Base-by-base conservation (phyloP, 768 basidiomycete genomes). In the Amanita rubescens region DNA sequence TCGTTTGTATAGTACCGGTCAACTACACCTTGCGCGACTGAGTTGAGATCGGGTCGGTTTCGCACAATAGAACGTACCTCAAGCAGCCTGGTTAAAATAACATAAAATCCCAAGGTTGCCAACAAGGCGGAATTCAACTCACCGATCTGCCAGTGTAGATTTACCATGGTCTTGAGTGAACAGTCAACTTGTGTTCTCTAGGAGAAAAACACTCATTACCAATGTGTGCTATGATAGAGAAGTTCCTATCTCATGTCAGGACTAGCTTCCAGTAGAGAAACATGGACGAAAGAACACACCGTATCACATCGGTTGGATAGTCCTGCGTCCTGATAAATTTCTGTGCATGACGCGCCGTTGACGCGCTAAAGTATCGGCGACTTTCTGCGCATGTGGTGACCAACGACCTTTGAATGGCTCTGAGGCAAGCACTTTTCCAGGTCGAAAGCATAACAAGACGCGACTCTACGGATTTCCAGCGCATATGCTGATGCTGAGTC, bases 171-270 rank as follows among this genome's bases (percentile, higher is more conserved):
- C 89, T 87, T 24, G 32, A 54, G 48, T 22, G n/a, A 54, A 17
- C 24, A 27, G 25, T 39, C 33, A 38, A 39, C 41, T 32, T 22
- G 38, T 19, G 54, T 9, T 5, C 1, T 6, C 20, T 22, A 14
- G 37, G 11, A 45, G 33, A 15, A 19, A 25, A 20, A 17, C 15
- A 1, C 20, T 15, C 1, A 49, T 32, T 60, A 84, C 92, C 93
- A 60, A 96, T 96, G 67, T 97, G 94, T 1, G 94, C 94, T 64
- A 97, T 95, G 59, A 97, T 93, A 9, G 93, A 94, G 67, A 97
- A 93, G 67, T 97, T 97, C 50, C 87, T 89, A 10, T 44, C 22
- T n/a, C 39, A 32, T 54, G 30, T 47, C 47, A 32, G 57, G 52
- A 58, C 47, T 35, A 7, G 22, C 24, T 5, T 35, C 33, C 12